Conservation (phyloP, 176 grass and related monocot species). For the Hordeum marinum region DNA sequence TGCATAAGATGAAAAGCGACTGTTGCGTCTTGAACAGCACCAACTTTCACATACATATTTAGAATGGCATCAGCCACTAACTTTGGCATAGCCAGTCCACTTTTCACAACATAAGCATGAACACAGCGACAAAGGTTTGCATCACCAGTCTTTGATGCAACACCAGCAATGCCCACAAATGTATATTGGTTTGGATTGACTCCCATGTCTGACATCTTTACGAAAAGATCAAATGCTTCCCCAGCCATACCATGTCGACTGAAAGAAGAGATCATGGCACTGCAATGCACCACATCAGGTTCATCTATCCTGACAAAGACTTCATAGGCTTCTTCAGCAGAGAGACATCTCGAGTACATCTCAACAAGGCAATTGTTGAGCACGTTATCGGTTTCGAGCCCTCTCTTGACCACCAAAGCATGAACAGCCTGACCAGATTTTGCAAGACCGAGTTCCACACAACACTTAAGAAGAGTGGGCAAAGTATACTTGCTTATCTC, state of each 20-base stretch:
- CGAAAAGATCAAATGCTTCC: conserved; percentile 36
- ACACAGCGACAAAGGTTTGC: conserved; percentile 22
- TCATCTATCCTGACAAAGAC: conserved; percentile 37
- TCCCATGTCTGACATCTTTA: conserved; percentile 25
- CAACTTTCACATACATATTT: conserved; percentile 44
- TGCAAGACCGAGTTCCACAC: neutral
- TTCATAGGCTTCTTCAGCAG: conserved; percentile 25
- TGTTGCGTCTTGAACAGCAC: conserved; percentile 17
- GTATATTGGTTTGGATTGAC: conserved; percentile 29
- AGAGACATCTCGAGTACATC: conserved; percentile 39
- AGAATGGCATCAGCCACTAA: conserved; percentile 36
- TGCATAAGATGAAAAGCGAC: conserved; percentile 20
- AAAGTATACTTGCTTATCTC: conserved; percentile 36
- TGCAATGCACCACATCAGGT: conserved; percentile 47
- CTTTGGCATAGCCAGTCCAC: conserved; percentile 19
- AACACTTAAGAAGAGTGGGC: conserved; percentile 30
- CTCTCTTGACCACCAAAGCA: conserved; percentile 29
- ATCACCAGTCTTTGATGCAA: conserved; percentile 26
- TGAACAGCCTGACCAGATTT: conserved; percentile 29
- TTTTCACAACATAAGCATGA: conserved; percentile 39
- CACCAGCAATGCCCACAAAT: conserved; percentile 17
- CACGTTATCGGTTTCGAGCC: conserved; percentile 23
- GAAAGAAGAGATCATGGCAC: conserved; percentile 42
- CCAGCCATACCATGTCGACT: conserved; percentile 8
- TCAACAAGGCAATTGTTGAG: conserved; percentile 36